A percentile compares a stretch with the other conserved stretches of the same genome.
These are phyloP conservation scores for Penicillium sp. DNA, from an alignment of 2,329 filamentous ascomycete genomes.

Conservation along the genomic window DNA sequence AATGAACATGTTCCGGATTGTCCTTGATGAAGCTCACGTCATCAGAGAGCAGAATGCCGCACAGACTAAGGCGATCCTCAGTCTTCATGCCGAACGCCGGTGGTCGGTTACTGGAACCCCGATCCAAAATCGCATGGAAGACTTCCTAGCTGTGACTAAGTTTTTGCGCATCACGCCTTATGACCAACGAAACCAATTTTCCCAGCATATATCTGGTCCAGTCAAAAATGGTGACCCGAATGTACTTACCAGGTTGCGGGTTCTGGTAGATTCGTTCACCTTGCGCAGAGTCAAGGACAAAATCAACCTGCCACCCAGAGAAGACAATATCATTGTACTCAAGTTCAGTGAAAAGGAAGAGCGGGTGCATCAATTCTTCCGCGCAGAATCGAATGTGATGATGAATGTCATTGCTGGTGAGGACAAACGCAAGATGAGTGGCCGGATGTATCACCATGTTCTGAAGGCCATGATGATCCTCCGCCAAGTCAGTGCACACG, in stretches of 20 bases:
- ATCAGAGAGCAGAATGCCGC: slow-evolving; percentile 82
- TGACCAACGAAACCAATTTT: slow-evolving; percentile 72
- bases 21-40: slow-evolving; percentile 91
- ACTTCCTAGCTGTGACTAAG: slow-evolving; percentile 80
- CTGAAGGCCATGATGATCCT: slow-evolving; percentile 87
- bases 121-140: slow-evolving; percentile 89
- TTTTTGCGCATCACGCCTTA: slow-evolving; percentile 86
- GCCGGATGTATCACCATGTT: slow-evolving; percentile 90
- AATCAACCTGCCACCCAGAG: slow-evolving; percentile 74
- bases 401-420: slow-evolving; percentile 71
- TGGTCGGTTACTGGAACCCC: slow-evolving; percentile 99
- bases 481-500: slow-evolving; percentile 87
- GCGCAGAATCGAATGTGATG: slow-evolving; percentile 74
- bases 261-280: slow-evolving; percentile 93
- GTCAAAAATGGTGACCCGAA: slow-evolving; percentile 85
- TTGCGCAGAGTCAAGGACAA: slow-evolving; percentile 88
- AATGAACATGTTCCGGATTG: slow-evolving; percentile 89
- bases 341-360: slow-evolving; percentile 74
- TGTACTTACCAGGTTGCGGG: slow-evolving; percentile 74
- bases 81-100: slow-evolving; percentile 73
- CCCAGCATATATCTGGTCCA: slow-evolving; percentile 74
- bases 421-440: slow-evolving; percentile 67
- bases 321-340: slow-evolving; percentile 70
- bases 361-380: slow-evolving; percentile 79
- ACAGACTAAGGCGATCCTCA: slow-evolving; percentile 81